Base-by-base conservation (phyloP, 2,329 filamentous ascomycete species). In the Boeremia lycopersici region DNA sequence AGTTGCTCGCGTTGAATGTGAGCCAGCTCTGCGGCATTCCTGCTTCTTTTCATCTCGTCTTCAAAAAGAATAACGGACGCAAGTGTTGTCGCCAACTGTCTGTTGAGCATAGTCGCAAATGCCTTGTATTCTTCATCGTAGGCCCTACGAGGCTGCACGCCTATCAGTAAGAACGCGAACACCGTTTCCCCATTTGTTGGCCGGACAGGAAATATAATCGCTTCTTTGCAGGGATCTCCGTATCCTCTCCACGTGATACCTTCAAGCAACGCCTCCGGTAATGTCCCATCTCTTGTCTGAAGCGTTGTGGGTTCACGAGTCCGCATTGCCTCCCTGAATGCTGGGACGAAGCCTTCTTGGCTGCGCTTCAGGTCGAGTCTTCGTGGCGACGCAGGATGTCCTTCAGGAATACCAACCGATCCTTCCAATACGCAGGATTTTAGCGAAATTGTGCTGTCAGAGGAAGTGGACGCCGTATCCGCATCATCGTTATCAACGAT, bases 31-130 rank as follows among this genome's bases (percentile, higher is more conserved):
- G 64, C 68, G 34, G 59, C 68, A 19, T 62, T 56, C 41, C 64
- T 63, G 34, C 60, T 71, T 25, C 60, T 59, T 13, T 63, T 63
- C 43, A 71, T 68, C 44, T 74, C 71, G 48, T 72, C 70, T 46
- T 68, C 69, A 41, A 67, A 74, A 10, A 71, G 60, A 28, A 74
- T 52, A 4, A 73, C 65, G 3, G 71, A 74, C 17, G 71, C 71
- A 29, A 73, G 48, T 5, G 69, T 71, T n/a, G 69, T 72, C 7
- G 69, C 66, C 17, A 74, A 47, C 33, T 73, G 70, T 38, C 69
- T 58, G 46, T 70, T 72, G 23, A 74, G 60, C 61, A 72, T 67
- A 17, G 61, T 51, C 12, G 64, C 61, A 42, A 74, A 74, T 10
- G 61, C 62, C 29, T 57, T 61, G 41, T 74, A 74, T 23, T 71